phyloP scores from a whole-genome alignment of 345 rosid genomes.

The Murraya koenigii region DNA sequence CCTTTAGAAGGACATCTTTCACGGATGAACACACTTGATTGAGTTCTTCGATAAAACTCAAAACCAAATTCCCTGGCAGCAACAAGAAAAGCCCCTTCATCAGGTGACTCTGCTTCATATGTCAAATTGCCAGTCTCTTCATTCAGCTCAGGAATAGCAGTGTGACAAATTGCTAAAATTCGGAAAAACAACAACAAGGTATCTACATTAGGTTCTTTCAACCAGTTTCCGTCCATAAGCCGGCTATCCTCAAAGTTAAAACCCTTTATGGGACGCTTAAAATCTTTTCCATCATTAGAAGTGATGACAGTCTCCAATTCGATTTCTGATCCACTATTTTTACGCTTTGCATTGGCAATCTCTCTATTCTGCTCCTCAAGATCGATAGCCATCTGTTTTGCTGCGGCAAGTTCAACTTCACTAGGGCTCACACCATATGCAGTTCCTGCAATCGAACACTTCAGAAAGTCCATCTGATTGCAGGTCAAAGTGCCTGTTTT shows the following conservation, averaged over 20 bases:
- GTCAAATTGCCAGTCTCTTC: slow-evolving; percentile 67
- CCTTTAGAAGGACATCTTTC: slow-evolving; percentile 59
- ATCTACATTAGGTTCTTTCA: slow-evolving; percentile 62
- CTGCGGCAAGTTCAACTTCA: slow-evolving; percentile 93
- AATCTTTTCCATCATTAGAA: slow-evolving; percentile 38
- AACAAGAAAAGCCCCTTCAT: slow-evolving; percentile 91
- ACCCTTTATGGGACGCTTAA: slow-evolving; percentile 58
- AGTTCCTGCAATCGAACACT: slow-evolving; percentile 90
- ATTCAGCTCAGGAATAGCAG: slow-evolving; percentile 91
- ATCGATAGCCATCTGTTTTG: slow-evolving; percentile 81
- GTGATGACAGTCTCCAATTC: slow-evolving; percentile 70
- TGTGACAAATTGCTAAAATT: slow-evolving; percentile 86
- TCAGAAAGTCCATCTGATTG: slow-evolving; percentile 98
- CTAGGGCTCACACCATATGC: slow-evolving; percentile 68
- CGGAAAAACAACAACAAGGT: slow-evolving; percentile 63
- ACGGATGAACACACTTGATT: slow-evolving; percentile 68
- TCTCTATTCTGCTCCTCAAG: slow-evolving; percentile 59
- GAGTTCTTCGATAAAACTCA: slow-evolving; percentile 85
- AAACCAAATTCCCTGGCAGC: slow-evolving; percentile 98
- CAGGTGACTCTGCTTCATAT: slow-evolving; percentile 98
- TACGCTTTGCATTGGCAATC: slow-evolving; percentile 29
- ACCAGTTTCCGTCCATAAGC: slow-evolving; percentile 81
- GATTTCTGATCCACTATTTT: slow-evolving; percentile 50
- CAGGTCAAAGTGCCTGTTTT: slow-evolving; percentile 99
- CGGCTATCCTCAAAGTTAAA: slow-evolving; percentile 87